These are phyloP conservation scores for Margaritispora aquatica DNA, from an alignment of 495 filamentous ascomycete species.

Conservation along the genomic window DNA sequence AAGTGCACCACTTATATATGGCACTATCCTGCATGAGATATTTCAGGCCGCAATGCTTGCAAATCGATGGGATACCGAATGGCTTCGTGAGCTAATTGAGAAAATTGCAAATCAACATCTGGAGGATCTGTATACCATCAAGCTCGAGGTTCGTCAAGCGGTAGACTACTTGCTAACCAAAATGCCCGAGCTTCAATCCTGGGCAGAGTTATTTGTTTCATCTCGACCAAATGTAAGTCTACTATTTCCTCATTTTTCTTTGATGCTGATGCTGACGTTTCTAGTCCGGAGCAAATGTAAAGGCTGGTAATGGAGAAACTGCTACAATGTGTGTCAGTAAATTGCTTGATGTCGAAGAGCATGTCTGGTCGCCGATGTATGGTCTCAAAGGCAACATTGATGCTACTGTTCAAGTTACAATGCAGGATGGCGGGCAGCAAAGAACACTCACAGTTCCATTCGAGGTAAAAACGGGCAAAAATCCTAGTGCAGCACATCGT, in stretches of 20 bases:
- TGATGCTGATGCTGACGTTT: constrained; percentile 23
- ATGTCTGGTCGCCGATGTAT: constrained; percentile 96
- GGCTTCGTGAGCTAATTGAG: constrained; percentile 56
- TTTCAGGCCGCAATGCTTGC: constrained; percentile 84
- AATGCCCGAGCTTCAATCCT: constrained; percentile 67
- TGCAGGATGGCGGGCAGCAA: constrained; percentile 55
- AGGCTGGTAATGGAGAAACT: constrained; percentile 65
- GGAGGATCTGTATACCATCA: constrained; percentile 80
- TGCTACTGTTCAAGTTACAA: constrained; percentile 89
- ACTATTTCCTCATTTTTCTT: not conserved
- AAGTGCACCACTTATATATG: constrained; percentile 75
- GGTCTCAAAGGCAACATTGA: constrained; percentile 97
- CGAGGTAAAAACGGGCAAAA: constrained; percentile 90
- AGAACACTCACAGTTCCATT: constrained; percentile 81
- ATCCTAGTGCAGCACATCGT: constrained; percentile 69
- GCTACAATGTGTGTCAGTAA: constrained; percentile 84
- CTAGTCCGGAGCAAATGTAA: constrained; percentile 65
- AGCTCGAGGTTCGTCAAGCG: constrained; percentile 64
- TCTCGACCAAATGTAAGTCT: constrained; percentile 58
- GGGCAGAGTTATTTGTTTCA: constrained; percentile 77
- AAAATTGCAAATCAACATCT: constrained; percentile 62
- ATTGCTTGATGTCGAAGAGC: constrained; percentile 92
- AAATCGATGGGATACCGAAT: constrained; percentile 72
- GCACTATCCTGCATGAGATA: constrained; percentile 85
- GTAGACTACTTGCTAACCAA: constrained; percentile 72